These are phyloP conservation scores for Solanum sitiens DNA, from an alignment of 257 asterid species.

Conservation along the genomic window DNA sequence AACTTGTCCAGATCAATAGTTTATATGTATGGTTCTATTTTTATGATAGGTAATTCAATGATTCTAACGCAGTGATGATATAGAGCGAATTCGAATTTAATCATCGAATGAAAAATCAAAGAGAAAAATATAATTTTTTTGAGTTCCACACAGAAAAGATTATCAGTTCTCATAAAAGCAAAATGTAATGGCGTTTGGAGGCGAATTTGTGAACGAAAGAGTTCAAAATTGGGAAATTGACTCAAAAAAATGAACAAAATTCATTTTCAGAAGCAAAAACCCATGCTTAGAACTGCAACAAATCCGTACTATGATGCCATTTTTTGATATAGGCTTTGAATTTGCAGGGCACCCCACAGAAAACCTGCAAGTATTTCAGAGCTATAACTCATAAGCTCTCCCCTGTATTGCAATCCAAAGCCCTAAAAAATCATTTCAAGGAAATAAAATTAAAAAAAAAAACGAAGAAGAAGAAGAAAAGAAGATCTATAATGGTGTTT, in stretches of 20 bases:
- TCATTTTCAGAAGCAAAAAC: neutral
- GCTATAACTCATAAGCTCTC: neutral
- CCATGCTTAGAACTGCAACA: neutral
- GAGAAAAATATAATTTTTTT: too few relatives aligned
- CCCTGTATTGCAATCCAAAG: neutral
- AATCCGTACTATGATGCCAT: neutral
- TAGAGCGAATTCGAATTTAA: too few relatives aligned
- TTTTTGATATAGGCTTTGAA: neutral
- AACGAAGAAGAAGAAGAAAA: neutral
- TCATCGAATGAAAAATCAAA: too few relatives aligned
- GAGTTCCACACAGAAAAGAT: neutral
- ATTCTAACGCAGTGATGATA: too few relatives aligned
- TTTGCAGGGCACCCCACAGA: neutral
- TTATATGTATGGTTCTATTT: neutral
- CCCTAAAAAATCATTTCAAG: neutral
- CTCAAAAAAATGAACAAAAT: neutral
- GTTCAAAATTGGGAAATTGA: neutral
- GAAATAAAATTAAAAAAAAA: neutral
- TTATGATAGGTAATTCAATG: neutral
- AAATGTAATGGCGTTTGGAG: neutral
- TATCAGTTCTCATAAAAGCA: neutral
- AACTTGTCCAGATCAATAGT: neutral
- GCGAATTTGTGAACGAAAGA: neutral
- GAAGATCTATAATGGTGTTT: neutral
- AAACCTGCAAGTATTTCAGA: neutral